Percentiles rank a stretch among this genome's conserved stretches.
phyloP scores from a whole-genome alignment of 805 yeast genomes.

The Hemisphaericaspora nanyangensis region DNA sequence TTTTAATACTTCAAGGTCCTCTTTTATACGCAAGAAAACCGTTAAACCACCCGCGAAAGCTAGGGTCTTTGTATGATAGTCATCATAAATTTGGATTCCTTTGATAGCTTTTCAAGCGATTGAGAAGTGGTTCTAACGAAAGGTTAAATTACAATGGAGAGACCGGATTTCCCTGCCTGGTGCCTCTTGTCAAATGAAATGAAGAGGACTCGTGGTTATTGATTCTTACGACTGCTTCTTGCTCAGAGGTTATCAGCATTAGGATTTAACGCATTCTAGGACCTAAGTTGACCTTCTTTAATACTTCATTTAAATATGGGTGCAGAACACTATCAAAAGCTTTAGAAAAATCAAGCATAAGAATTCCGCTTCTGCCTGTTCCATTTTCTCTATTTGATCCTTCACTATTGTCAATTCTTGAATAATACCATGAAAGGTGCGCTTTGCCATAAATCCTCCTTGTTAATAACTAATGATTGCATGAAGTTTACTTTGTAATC shows the following conservation, averaged over 20 bases:
- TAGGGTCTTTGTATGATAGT: not conserved
- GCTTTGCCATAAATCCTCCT: not conserved
- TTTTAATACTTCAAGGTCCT: not conserved
- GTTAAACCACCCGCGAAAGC: not conserved
- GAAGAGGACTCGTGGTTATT: not conserved
- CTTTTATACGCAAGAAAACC: not conserved
- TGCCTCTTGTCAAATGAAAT: not conserved
- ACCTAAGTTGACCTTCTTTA: not conserved
- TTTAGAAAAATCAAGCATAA: not conserved
- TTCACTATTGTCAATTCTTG: not conserved
- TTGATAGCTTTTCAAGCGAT: not conserved
- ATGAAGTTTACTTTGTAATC: not conserved
- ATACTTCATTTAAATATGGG: not conserved
- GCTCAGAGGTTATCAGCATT: not conserved
- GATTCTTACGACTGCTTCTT: not conserved
- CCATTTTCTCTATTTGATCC: not conserved
- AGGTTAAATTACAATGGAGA: not conserved
- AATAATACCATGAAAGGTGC: not conserved
- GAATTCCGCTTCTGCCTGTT: not conserved
- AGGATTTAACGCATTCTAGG: not conserved
- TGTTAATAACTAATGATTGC: not conserved
- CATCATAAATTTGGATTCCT: not conserved
- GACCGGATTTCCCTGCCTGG: not conserved
- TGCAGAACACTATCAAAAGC: not conserved
- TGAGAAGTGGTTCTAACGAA: too few species aligned